Conservation (phyloP, 2,329 filamentous ascomycete genomes). For the Paecilomyces niveus region DNA sequence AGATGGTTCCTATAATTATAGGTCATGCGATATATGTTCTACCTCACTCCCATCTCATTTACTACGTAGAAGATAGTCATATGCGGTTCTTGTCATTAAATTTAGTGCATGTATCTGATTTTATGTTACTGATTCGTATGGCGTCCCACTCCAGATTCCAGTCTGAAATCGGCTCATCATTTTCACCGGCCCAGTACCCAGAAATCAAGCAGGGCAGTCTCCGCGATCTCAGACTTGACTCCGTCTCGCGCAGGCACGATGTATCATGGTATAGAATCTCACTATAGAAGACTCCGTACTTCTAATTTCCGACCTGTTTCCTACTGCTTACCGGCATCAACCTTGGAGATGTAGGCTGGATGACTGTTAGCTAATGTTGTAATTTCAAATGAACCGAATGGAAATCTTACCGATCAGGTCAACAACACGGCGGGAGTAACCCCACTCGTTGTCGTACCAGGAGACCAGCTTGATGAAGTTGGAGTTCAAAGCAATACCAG, state of each 20-base stretch:
- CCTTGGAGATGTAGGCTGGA: conserved; percentile 69
- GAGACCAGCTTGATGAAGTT: conserved; percentile 98
- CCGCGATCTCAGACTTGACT: background rate
- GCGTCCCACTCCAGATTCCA: background rate
- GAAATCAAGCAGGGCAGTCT: background rate
- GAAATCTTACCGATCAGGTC: conserved; percentile 55
- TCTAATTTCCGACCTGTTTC: conserved; percentile 27
- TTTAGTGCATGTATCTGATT: conserved; percentile 13
- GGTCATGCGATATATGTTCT: background rate
- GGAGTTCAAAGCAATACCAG: conserved; percentile 95
- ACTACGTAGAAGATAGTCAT: too few relatives aligned
- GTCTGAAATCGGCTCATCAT: conserved; percentile 2
- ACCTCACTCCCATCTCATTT: too few relatives aligned
- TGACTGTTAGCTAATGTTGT: conserved; percentile 18
- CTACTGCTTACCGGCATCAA: conserved; percentile 47
- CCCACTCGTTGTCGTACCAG: conserved; percentile 99
- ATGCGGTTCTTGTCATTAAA: conserved; percentile 3
- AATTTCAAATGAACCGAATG: background rate
- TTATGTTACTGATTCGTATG: background rate
- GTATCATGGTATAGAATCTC: conserved; percentile 3
- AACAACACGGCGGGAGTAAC: conserved; percentile 92
- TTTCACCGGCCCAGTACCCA: conserved; percentile 1
- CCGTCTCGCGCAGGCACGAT: background rate
- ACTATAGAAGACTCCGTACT: conserved; percentile 26
- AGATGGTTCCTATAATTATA: too few relatives aligned